phyloP scores from a whole-genome alignment of 495 filamentous ascomycete genomes.

The Aspergillus panamensis region DNA sequence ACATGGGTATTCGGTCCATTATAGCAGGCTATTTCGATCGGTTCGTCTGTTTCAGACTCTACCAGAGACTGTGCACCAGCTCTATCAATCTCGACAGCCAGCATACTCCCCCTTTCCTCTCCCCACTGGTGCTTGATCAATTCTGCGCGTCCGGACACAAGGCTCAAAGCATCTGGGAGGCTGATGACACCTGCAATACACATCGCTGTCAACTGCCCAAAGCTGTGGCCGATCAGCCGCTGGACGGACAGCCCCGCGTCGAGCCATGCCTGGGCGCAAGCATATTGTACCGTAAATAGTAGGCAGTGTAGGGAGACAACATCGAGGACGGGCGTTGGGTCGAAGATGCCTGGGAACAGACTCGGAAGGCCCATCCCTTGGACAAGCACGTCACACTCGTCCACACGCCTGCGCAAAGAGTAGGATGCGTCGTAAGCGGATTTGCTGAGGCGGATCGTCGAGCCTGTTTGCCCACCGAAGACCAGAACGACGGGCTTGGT shows the following conservation, averaged over 20 bases:
- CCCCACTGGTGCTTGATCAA: slow-evolving; percentile 5
- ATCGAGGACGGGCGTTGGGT: slow-evolving; percentile 29
- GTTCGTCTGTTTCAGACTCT: background rate
- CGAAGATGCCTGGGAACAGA: slow-evolving; percentile 46
- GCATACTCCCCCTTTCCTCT: slow-evolving; percentile 6
- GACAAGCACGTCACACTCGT: slow-evolving; percentile 32
- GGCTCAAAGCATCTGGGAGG: background rate
- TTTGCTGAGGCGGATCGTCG: background rate
- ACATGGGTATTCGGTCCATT: slow-evolving; percentile 6
- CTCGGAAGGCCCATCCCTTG: slow-evolving; percentile 26
- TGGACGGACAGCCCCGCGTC: background rate
- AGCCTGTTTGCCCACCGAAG: slow-evolving; percentile 5
- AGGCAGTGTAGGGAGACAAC: slow-evolving; percentile 36
- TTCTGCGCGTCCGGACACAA: background rate
- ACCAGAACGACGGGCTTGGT: slow-evolving; percentile 1
- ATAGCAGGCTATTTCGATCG: slow-evolving; percentile 7
- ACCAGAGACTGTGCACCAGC: background rate
- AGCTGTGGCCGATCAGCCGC: slow-evolving; percentile 2
- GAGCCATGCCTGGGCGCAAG: slow-evolving; percentile 5
- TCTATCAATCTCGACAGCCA: background rate
- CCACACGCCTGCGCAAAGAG: slow-evolving; percentile 30
- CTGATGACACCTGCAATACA: slow-evolving; percentile 4
- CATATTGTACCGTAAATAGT: slow-evolving; percentile 13
- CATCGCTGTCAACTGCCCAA: slow-evolving; percentile 10
- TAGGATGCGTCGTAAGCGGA: background rate